Base-by-base conservation (phyloP, 23 red algal genomes). In the Gracilariopsis chorda region DNA sequence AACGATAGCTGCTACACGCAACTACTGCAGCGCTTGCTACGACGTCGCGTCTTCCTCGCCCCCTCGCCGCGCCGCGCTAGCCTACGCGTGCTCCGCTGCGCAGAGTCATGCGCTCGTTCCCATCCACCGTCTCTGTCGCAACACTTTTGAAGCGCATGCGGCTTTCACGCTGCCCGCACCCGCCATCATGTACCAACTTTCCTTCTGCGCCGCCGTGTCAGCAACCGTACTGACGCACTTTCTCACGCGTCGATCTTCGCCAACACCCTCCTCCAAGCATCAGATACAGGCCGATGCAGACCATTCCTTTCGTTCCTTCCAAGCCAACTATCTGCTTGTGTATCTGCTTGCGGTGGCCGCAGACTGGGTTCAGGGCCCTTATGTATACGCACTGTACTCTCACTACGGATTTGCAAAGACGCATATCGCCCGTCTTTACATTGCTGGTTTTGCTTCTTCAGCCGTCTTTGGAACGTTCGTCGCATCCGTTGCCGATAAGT, bases 351-450 rank as follows among this genome's bases (percentile, higher is more conserved):
- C 95, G 6, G 90, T 94, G 3, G 64, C 95, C 30, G 95, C 90
- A 14, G 95, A 97, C 70, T 97, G 95, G 95, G 64, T 97, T 16
- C 95, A 97, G 55, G 95, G 95, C 16, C 95, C 95, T 4, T 93
- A 93, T 59, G 95, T 97, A 42, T 97, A 97, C 77, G 95, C 95
- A 3, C 85, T 97, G 5, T 97, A 97, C 60, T 88, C 90, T 23
- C 48, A 84, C 40, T 97, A 97, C 73, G 95, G 95, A 11, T 97
- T 90, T 53, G 59, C 55, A 7, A 93, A 93, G 75, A 69, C 43
- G 5, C 37, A 90, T 4, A 94, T 97, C 27, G 95, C 77, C 21
- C 79, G 53, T 21, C 48, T 97, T 21, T 97, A 93, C 52, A 94
- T 97, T 62, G 75, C 90, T 1, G 95, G 95, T 48, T 97, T 97